A percentile compares a stretch with the other conserved stretches of the same genome.
These are phyloP conservation scores for Leptographium wingfieldii DNA, from an alignment of 2,329 filamentous ascomycete species.

Conservation along the genomic window DNA sequence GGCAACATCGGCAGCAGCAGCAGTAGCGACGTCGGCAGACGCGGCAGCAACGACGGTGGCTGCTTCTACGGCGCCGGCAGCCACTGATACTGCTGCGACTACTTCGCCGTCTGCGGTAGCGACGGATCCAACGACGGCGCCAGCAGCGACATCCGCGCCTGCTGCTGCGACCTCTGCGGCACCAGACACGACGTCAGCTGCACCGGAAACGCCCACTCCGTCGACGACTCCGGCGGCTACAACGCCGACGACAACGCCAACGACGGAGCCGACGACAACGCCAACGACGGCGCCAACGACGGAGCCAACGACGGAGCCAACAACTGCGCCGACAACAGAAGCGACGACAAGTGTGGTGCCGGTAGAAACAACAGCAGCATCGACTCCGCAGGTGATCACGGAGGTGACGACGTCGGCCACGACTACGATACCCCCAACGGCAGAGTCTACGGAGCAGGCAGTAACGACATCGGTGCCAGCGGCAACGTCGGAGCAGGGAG, in stretches of 20 bases:
- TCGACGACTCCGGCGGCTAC: background rate
- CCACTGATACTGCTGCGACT: slow-evolving; percentile 13
- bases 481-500: slow-evolving; percentile 4
- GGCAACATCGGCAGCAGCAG: slow-evolving; percentile 5
- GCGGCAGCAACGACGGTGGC: background rate
- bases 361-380: background rate
- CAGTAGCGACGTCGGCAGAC: background rate
- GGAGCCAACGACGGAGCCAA: background rate
- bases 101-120: background rate
- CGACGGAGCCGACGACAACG: background rate
- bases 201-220: background rate
- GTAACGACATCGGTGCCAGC: slow-evolving; percentile 4
- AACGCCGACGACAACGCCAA: background rate
- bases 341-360: background rate
- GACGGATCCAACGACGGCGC: background rate
- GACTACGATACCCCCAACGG: slow-evolving; percentile 1
- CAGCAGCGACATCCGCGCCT: background rate
- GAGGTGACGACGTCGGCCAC: slow-evolving; percentile 1
- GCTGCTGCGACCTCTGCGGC: background rate
- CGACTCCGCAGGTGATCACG: background rate
- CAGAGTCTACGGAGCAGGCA: slow-evolving; percentile 4
- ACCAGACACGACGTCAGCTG: slow-evolving; percentile 1
- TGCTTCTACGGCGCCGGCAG: background rate
- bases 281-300: background rate
- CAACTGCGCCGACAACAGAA: background rate